Evolutionary conservation across 2,329 filamentous ascomycete species (phyloP), one percentile per base, ranked within the genome.

Genomic region (Xylaria sp.): DNA sequence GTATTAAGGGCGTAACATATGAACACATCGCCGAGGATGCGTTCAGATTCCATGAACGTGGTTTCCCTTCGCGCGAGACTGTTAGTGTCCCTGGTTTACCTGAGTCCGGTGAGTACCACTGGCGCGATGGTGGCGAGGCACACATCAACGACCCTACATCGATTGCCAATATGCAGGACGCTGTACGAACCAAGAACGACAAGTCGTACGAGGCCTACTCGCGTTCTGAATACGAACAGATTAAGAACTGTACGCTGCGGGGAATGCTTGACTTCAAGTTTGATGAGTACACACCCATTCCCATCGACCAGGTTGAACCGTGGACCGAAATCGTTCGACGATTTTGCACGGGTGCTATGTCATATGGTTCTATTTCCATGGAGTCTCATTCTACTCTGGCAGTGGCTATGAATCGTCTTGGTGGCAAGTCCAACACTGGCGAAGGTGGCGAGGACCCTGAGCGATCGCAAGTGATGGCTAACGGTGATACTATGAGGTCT

Each of bases 191-290:
- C 67, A 97, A 97, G 87, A 97, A 98, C 74, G 94, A 97, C 83
- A 97, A 97, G 81, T 97, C 94, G 0, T 98, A 97, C 78, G 94
- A 97, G 79, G 94, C 94, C 0, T 98, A 98, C 80, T 96, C 94
- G 0, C 87, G 90, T 66, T 91, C 92, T 2, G 93, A 95, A 76
- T 96, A 97, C 74, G 94, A 97, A 82, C 92, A 95, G 74, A 97
- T 97, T 82, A 97, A 97, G 83, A 88, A 92, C 73, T 98, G 94
- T 79, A 98, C 94, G 1, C 87, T 98, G 7, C 92, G 94, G 76
- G 94, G 94, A 74, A 87, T 97, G 75, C 87, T 98, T 43, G 94
- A 98, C 78, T 98, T 98, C 81, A 93, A 96, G 78, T 97, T 97
- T 71, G 94, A 97, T 49, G 91, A 95, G 69, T 84, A 88, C 69